These are phyloP conservation scores for Teratosphaeria gauchensis DNA, from an alignment of 2,329 filamentous ascomycete genomes.

Conservation along the genomic window DNA sequence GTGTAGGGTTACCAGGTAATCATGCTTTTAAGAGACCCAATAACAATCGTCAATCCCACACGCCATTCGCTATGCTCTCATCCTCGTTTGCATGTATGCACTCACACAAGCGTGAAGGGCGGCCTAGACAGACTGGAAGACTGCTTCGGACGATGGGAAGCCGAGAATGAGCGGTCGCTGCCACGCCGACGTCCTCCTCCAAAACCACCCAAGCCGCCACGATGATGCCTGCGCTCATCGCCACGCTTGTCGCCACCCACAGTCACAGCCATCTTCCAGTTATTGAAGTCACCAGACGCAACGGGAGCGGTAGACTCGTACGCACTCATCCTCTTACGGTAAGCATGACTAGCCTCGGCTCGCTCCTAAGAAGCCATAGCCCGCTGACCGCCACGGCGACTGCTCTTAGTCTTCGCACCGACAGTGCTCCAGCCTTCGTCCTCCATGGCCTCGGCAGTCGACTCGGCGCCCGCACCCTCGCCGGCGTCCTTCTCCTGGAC, in stretches of 20 bases:
- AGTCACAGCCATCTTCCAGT: not conserved
- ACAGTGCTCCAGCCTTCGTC: conserved; percentile 48
- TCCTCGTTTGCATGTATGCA: not conserved
- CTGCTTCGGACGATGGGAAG: not conserved
- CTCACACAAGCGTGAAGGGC: not conserved
- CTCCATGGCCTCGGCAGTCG: conserved; percentile 38
- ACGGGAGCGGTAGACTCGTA: not conserved
- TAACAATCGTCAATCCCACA: not conserved
- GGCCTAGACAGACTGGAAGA: not conserved
- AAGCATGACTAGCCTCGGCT: conserved; percentile 1
- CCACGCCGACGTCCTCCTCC: not conserved
- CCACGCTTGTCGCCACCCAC: not conserved
- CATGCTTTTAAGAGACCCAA: not conserved
- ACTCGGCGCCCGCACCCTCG: conserved; percentile 29
- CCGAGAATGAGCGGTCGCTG: not conserved
- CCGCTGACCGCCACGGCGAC: conserved; percentile 32
- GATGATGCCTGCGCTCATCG: not conserved
- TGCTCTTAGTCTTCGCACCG: conserved; percentile 37
- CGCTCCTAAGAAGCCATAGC: conserved; percentile 37
- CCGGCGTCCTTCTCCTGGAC: conserved; percentile 35
- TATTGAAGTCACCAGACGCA: not conserved
- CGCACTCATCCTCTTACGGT: not conserved
- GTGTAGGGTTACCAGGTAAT: not conserved
- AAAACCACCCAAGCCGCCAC: not conserved
- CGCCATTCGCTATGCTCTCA: not conserved